Evolutionary conservation across 2,329 filamentous ascomycete species (phyloP), one percentile per base, ranked within the genome.

Genomic region (Thielaviopsis ethacetica): DNA sequence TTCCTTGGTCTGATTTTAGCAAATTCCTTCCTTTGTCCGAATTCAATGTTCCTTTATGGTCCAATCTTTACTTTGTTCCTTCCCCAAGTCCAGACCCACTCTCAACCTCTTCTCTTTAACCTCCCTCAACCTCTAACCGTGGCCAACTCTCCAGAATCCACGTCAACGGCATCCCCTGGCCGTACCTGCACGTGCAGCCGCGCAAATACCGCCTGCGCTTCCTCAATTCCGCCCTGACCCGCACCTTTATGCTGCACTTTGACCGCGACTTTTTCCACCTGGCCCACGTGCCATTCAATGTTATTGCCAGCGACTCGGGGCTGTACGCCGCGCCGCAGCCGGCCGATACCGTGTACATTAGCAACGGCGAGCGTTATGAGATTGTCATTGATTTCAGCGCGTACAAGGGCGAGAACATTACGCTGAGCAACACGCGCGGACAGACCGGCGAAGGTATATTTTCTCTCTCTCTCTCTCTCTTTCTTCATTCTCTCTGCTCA

Each of bases 141-240:
- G 3, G 13, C 12, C 5, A 4, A 5, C 3, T 13, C 12, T 17
- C 38, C 50, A 59, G 57, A 38, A 61, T 61, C 19, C 60, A 61
- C 49, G 60, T 61, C 53, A 82, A 82, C 63, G 76, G 76, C 1
- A 74, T 78, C 62, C 79, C 79, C 2, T 83, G 79, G 79, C 80
- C 80, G 2, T 81, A 72, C 62, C 63, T 80, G 10, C 71, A 74
- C n/a, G 79, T 82, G 3, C 76, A 83, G 66, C 78, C 77, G 6
- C 74, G 79, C 65, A 82, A 81, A 66, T 82, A 83, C 66, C 76
- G 79, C 21, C 74, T 83, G 63, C 70, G 79, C 2, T 65, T 81
- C 58, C 71, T 80, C 26, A 74, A 81, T 65, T 72, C 74, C 12
- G 71, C 74, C n/a, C 64, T 78, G 56, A 74, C 71, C 26, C 67